Base-by-base conservation (phyloP, 2,329 filamentous ascomycete species). In the Dothideomycetidae sp. region DNA sequence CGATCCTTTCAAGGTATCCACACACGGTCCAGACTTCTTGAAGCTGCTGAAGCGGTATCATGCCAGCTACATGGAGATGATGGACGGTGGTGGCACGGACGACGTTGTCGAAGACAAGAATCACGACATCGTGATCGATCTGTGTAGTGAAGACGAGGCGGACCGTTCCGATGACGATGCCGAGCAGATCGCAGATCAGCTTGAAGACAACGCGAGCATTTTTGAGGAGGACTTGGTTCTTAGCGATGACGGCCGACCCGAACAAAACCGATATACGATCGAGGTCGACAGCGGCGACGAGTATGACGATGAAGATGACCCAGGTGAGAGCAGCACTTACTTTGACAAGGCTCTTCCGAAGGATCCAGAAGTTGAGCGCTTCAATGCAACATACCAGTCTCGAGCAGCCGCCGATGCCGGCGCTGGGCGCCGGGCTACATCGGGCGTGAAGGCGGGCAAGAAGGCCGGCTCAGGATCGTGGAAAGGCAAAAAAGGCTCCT, bases 1-100 rank as follows among this genome's bases (percentile, higher is more conserved):
- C 41, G 68, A 78, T 37, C 45, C 53, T 1, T 70, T 74, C 16
- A 78, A 74, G 50, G 76, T 84, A 15, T 52, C 64, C 31, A 61
- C 63, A 2, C 74, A 76, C 50, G 81, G 81, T 5, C 59, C 57
- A 21, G 65, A 62, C 37, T 73, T 88, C 44, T 53, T 81, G 26
- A 61, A 65, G 1, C 54, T 84, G 4, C 60, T 85, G 32, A 59
- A 61, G 36, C 56, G 59, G 2, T 45, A 39, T 21, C 46, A 50
- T 41, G 15, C 53, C 44, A 35, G 49, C 43, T 45, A 59, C 47
- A 38, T 51, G 57, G 56, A 37, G 50, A 68, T 50, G 59, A 64
- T 50, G 46, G 53, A 33, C 51, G 59, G 29, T 7, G 18, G 31
- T 4, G 12, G 28, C 29, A 29, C 31, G n/a, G 36, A 61, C 62